Percentiles rank a stretch among this genome's conserved stretches.
Evolutionary conservation across 2,329 filamentous ascomycete species (phyloP).

Genomic region (Curvularia eragrostidis): DNA sequence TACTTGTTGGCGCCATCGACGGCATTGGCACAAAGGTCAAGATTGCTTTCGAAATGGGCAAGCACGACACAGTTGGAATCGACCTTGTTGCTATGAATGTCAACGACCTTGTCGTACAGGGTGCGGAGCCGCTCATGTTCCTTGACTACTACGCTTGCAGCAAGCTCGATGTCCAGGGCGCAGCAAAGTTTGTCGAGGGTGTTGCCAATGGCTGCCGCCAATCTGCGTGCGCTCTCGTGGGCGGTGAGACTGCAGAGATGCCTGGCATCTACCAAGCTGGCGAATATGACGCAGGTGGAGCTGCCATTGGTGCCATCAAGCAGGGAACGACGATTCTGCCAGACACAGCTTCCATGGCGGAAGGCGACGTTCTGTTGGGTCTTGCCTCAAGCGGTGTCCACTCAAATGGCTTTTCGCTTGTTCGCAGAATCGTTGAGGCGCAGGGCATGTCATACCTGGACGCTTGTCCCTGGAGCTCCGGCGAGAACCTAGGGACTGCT

Average conservation of each 20-base stretch:
- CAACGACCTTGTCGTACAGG: conserved; percentile 95
- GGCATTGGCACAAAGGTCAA: conserved; percentile 97
- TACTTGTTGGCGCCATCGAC: conserved; percentile 92
- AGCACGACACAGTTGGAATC: conserved; percentile 94
- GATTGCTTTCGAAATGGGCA: conserved; percentile 86
- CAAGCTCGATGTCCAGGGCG: conserved; percentile 77
- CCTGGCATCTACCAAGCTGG: conserved; percentile 88
- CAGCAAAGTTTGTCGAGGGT: conserved; percentile 86
- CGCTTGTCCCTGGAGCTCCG: conserved; percentile 75
- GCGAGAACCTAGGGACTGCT: conserved; percentile 71
- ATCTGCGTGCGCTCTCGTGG: conserved; percentile 88
- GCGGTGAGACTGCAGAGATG: conserved; percentile 98
- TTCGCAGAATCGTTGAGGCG: conserved; percentile 82
- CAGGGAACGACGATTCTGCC: conserved; percentile 73
- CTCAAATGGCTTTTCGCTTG: conserved; percentile 97
- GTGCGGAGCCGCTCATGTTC: conserved; percentile 93
- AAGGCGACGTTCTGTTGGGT: conserved; percentile 85
- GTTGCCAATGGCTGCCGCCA: conserved; percentile 87
- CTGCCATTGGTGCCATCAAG: conserved; percentile 83
- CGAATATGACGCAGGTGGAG: conserved; percentile 92
- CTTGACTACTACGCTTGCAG: conserved; percentile 98
- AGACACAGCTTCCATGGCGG: conserved; percentile 73
- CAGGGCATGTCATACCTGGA: conserved; percentile 75
- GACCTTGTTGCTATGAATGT: conserved; percentile 99
- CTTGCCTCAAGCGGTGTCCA: conserved; percentile 86